Base-by-base conservation (phyloP, 2,329 filamentous ascomycete species). In the Colletotrichum horii region DNA sequence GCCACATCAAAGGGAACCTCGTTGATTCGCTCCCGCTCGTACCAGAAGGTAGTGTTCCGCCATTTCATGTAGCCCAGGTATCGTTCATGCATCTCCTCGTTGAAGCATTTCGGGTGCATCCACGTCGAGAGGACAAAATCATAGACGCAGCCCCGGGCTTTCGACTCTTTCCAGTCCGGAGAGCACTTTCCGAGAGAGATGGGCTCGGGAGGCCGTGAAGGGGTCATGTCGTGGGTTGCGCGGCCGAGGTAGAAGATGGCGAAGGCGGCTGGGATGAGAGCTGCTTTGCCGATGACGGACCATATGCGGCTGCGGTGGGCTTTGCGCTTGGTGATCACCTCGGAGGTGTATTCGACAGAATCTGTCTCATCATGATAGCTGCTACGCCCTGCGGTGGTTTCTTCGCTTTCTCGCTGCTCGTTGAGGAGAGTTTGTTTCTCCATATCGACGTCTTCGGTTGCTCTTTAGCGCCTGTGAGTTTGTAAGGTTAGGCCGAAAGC, bases 151-250 rank as follows among this genome's bases (percentile, higher is more conserved):
- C 68, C 68, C 4, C 72, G 72, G 16, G 67, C 86, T 2, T 81
- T 84, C 15, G 78, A 82, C 3, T 84, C 81, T 15, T 55, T 30
- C 71, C 71, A 74, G 8, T 74, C 71, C 0, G 71, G 71, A 1
- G 71, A 56, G 34, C 71, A 74, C 12, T 70, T 70, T 3, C 71
- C 71, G 8, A 74, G 32, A 6, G 71, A 74, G 4, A 74, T 34
- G 11, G 71, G 71, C 43, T 74, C 71, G 3, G 71, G 58, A 4
- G 43, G 38, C n/a, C 66, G 26, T 3, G 66, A 43, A 1, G 71
- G 58, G 6, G 66, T 32, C 66, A 70, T 58, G 43, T 70, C 71
- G 66, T 60, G 66, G 30, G 34, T 74, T 11, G 43, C 60, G 4
- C 71, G 66, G 2, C 71, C 71, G 3, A 74, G 58, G 58, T 64